These are phyloP conservation scores for Saprolegnia parasitica DNA, from an alignment of 352 stramenopile species.

Conservation along the genomic window DNA sequence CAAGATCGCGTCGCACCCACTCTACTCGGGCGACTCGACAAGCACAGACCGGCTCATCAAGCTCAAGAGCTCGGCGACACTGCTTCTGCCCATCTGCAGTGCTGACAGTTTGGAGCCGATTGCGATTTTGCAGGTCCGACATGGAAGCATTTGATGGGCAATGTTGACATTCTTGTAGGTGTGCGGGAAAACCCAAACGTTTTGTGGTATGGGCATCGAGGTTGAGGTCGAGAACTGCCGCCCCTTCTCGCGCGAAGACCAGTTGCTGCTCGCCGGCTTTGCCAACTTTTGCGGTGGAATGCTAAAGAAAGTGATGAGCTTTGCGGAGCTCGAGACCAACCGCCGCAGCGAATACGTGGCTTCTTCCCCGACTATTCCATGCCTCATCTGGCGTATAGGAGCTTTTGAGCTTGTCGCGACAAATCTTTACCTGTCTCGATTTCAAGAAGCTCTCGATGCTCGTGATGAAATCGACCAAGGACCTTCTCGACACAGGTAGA, in stretches of 20 bases:
- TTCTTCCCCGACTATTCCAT: neutral
- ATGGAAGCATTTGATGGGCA: neutral
- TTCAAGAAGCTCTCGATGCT: conserved; percentile 74
- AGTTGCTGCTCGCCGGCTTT: conserved; percentile 46
- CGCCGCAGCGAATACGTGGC: conserved; percentile 58
- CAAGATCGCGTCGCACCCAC: conserved; percentile 42
- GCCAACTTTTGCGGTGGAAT: conserved; percentile 59
- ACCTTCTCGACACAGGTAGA: conserved; percentile 50
- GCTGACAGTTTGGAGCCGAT: conserved; percentile 30
- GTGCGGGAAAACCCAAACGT: conserved; percentile 53
- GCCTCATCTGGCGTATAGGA: conserved; percentile 32
- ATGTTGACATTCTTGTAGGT: conserved; percentile 21
- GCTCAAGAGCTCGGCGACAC: conserved; percentile 51
- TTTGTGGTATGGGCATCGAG: conserved; percentile 53
- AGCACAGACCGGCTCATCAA: conserved; percentile 58
- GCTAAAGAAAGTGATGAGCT: conserved; percentile 66
- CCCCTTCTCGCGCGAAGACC: conserved; percentile 55
- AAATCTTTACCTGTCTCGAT: conserved; percentile 77
- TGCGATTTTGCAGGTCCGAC: conserved; percentile 44
- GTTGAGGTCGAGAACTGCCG: conserved; percentile 58
- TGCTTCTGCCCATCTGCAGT: conserved; percentile 51
- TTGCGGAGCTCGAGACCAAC: conserved; percentile 75
- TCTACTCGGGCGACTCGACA: conserved; percentile 46
- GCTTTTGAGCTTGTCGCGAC: conserved; percentile 57
- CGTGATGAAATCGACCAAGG: conserved; percentile 72